Evolutionary conservation across 345 rosid species (phyloP).

Genomic region (Xanthoceras sorbifolium): DNA sequence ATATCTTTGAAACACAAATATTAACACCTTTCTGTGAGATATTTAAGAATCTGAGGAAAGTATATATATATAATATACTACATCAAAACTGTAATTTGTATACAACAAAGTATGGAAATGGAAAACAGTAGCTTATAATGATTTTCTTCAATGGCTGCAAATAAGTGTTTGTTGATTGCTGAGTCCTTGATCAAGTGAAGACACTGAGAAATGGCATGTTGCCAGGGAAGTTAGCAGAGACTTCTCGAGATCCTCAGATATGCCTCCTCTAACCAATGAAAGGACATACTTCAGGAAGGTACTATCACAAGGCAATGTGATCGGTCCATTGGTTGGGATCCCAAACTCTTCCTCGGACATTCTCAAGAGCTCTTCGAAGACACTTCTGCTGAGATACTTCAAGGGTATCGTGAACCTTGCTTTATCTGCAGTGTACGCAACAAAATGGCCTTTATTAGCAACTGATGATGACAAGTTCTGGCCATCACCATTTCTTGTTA

Average conservation of each 20-base stretch:
- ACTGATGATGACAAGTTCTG: neutral
- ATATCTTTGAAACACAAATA: no score
- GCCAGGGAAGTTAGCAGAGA: conserved; percentile 24
- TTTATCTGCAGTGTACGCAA: conserved; percentile 22
- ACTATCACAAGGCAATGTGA: conserved; percentile 35
- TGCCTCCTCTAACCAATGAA: conserved; percentile 10
- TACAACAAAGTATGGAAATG: neutral
- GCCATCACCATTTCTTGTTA: neutral
- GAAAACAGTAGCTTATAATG: neutral
- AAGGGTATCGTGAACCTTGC: conserved; percentile 26
- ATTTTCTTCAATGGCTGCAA: neutral
- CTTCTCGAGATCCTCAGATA: conserved; percentile 31
- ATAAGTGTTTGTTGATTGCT: conserved; percentile 3
- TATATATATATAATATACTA: no score
- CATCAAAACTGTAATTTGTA: neutral
- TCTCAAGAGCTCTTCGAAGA: conserved; percentile 11
- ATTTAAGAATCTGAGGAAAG: neutral
- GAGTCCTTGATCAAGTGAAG: neutral
- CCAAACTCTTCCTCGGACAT: conserved; percentile 22
- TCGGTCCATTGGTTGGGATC: neutral
- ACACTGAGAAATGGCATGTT: neutral
- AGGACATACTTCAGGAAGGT: conserved; percentile 29
- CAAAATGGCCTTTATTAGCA: conserved; percentile 26
- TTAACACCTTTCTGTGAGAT: no score
- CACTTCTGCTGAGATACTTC: conserved; percentile 20